phyloP scores from a whole-genome alignment of 176 grass and related monocot species.

The Juncus inflexus region DNA sequence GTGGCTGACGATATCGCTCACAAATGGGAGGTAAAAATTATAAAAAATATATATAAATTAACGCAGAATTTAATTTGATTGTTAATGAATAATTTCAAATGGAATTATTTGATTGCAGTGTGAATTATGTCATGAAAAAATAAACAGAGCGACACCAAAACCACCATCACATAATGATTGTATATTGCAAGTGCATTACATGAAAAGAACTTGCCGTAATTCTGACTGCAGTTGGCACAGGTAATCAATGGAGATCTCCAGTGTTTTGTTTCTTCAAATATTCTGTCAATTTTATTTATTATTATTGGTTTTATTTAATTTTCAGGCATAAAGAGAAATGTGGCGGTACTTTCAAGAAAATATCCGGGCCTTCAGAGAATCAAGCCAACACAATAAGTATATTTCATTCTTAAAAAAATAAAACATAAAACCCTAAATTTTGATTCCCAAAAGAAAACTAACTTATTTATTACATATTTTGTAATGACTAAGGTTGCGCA shows the following conservation, averaged over 20 bases:
- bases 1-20: slow-evolving; percentile 28
- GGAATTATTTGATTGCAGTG: slow-evolving; percentile 44
- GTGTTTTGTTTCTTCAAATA: not conserved
- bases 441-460: too few species aligned
- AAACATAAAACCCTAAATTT: too few species aligned
- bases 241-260: slow-evolving; percentile 29
- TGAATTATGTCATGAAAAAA: slow-evolving; percentile 38
- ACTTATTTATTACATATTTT: not conserved
- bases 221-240: slow-evolving; percentile 60
- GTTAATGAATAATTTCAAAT: slow-evolving; percentile 11
- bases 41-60: not conserved
- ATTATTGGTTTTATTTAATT: slow-evolving; percentile 34
- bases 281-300: too few species aligned
- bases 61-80: not conserved
- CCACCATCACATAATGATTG: slow-evolving; percentile 48
- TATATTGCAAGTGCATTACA: slow-evolving; percentile 34
- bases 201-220: slow-evolving; percentile 38
- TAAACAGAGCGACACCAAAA: slow-evolving; percentile 28
- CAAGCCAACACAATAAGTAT: not conserved
- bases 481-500: slow-evolving; percentile 1
- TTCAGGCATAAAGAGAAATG: slow-evolving; percentile 55
- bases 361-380: slow-evolving; percentile 6
- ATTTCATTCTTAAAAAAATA: too few species aligned
- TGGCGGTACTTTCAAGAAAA: slow-evolving; percentile 43
- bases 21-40: slow-evolving; percentile 40